Base-by-base conservation (phyloP, 2,329 filamentous ascomycete genomes). In the Cucurbitaria berberidis region DNA sequence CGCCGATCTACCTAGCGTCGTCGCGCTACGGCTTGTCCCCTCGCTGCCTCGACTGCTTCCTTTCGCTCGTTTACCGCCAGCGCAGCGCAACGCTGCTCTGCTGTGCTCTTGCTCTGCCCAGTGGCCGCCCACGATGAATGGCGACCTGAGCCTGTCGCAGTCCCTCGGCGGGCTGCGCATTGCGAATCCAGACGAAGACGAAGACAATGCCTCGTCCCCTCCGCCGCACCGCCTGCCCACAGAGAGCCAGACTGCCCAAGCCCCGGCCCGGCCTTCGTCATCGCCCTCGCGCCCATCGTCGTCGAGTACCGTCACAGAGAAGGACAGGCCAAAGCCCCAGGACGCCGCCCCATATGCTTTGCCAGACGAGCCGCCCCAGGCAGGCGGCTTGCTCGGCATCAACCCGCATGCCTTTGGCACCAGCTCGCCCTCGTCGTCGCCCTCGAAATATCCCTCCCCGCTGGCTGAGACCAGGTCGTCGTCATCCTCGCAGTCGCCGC, bases 81-180 rank as follows among this genome's bases (percentile, higher is more conserved):
- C 48, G 53, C 24, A 26, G 24, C n/a, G n/a, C n/a, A n/a, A n/a
- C n/a, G n/a, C n/a, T n/a, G n/a, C n/a, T n/a, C n/a, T n/a, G n/a
- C n/a, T n/a, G n/a, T n/a, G n/a, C n/a, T n/a, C n/a, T n/a, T n/a
- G n/a, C n/a, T n/a, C 60, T 60, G 64, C 60, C 60, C 68, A 51
- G 44, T 45, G 53, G 55, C 67, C 59, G 60, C 63, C n/a, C 66
- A 70, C 73, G 76, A 97, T 97, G 92, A 91, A 92, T 80, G 91
- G 90, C 77, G 92, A 96, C 81, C 80, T 96, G 74, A 96, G 90
- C 78, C 86, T 98, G 64, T 95, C 92, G 72, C 90, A 93, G 80
- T 91, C 91, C 71, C 84, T 98, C 70, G 95, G 95, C 71, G 93
- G 93, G 69, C 82, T 99, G 77, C 91, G 93, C 75, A 98, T 99